phyloP scores from a whole-genome alignment of 305 asterid species.

The Solanum aculeatissimum region DNA sequence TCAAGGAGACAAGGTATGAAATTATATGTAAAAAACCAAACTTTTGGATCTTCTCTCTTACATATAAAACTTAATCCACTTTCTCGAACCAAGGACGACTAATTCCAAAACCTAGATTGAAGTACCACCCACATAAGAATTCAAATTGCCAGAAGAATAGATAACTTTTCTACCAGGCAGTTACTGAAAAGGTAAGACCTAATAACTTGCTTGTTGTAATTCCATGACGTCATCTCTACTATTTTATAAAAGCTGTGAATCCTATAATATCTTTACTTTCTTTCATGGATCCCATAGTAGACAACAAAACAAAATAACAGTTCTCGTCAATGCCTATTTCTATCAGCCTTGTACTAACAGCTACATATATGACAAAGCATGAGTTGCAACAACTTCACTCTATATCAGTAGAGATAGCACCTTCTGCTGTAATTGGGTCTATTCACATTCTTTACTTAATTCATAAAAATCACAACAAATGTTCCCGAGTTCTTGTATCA shows the following conservation, averaged over 20 bases:
- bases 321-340: background rate
- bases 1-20: background rate
- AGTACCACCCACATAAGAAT: background rate
- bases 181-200: background rate
- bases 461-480: background rate
- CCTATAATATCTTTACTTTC: background rate
- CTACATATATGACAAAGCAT: background rate
- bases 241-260: background rate
- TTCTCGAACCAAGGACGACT: background rate
- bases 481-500: background rate
- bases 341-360: background rate
- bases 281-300: background rate
- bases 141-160: background rate
- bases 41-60: background rate
- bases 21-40: background rate
- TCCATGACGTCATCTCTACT: background rate
- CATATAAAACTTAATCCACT: background rate
- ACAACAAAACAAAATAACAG: background rate
- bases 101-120: background rate
- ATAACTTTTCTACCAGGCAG: background rate
- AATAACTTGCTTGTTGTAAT: background rate
- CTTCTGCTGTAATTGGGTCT: background rate
- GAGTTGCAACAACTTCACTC: background rate
- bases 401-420: background rate
- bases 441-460: background rate